phyloP scores from a whole-genome alignment of 116 monocot species.

The Iris pallida region DNA sequence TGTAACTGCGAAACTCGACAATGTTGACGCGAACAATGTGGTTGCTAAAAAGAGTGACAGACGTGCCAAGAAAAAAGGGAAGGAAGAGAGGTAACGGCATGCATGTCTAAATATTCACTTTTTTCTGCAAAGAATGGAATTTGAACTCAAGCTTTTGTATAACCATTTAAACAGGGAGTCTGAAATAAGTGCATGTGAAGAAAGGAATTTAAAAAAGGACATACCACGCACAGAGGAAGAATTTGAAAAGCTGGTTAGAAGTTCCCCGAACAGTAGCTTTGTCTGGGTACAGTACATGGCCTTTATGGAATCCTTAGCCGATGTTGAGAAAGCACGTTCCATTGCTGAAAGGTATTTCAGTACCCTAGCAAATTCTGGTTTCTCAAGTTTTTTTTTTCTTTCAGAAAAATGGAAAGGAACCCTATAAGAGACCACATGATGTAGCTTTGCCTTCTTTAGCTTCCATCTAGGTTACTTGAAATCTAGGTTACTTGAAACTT shows the following conservation, averaged over 20 bases:
- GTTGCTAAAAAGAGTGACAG: slow-evolving; percentile 33
- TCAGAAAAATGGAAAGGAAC: neutral
- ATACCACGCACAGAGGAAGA: slow-evolving; percentile 71
- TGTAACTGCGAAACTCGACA: slow-evolving; percentile 5
- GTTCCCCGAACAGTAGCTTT: slow-evolving; percentile 86
- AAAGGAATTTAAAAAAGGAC: slow-evolving; percentile 53
- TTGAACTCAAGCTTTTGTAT: neutral
- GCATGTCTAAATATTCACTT: neutral
- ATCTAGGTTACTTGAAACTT: neutral
- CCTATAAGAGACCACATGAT: neutral
- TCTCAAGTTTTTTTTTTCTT: neutral
- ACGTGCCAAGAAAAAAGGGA: slow-evolving; percentile 60
- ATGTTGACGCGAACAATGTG: slow-evolving; percentile 1
- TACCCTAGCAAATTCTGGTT: neutral
- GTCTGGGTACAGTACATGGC: slow-evolving; percentile 94
- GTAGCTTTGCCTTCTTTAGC: neutral
- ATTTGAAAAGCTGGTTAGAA: slow-evolving; percentile 85
- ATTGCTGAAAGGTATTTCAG: slow-evolving; percentile 78
- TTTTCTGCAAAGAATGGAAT: slow-evolving; percentile 2
- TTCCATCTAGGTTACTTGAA: neutral
- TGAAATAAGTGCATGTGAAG: slow-evolving; percentile 67
- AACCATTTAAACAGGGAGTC: slow-evolving; percentile 49
- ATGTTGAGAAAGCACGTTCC: slow-evolving; percentile 70
- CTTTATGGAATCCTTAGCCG: slow-evolving; percentile 57
- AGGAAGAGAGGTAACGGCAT: slow-evolving; percentile 57